These are phyloP conservation scores for Hypoxylon sp. DNA, from an alignment of 2,329 filamentous ascomycete species.

Conservation along the genomic window DNA sequence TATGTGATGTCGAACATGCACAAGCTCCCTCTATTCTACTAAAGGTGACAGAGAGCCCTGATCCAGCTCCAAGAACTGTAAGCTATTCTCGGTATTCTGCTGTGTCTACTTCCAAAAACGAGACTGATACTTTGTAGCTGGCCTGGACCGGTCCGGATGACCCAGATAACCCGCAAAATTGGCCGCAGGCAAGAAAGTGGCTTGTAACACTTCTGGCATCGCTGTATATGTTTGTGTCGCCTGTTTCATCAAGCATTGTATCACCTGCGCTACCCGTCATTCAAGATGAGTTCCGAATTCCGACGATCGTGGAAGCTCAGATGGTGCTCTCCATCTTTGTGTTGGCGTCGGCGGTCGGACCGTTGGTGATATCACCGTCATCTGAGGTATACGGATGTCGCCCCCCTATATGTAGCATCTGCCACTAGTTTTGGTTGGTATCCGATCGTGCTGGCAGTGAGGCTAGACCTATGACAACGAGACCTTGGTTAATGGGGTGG, in stretches of 20 bases:
- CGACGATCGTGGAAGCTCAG: conserved; percentile 44
- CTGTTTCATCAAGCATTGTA: conserved; percentile 66
- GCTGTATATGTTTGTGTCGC: conserved; percentile 67
- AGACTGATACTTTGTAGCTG: neutral
- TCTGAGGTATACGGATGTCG: neutral
- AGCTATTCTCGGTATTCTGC: neutral
- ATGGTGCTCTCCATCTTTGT: conserved; percentile 63
- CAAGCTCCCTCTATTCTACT: neutral
- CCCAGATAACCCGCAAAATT: conserved; percentile 62
- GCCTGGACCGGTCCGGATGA: conserved; percentile 61
- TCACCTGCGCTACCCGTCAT: conserved; percentile 63
- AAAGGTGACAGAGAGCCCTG: neutral
- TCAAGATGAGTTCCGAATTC: conserved; percentile 60
- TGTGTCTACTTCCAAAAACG: neutral
- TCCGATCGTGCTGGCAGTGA: neutral
- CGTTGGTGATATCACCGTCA: neutral
- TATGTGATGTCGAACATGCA: neutral
- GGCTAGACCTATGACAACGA: neutral
- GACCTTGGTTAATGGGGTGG: neutral
- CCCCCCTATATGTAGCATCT: neutral
- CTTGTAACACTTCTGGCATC: conserved; percentile 56
- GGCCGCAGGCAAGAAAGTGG: conserved; percentile 57
- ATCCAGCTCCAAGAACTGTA: neutral
- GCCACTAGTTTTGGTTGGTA: conserved; percentile 1
- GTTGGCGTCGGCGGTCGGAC: conserved; percentile 58